Evolutionary conservation across 805 yeast genomes (phyloP).

Genomic region (Spathaspora hagerdaliae): DNA sequence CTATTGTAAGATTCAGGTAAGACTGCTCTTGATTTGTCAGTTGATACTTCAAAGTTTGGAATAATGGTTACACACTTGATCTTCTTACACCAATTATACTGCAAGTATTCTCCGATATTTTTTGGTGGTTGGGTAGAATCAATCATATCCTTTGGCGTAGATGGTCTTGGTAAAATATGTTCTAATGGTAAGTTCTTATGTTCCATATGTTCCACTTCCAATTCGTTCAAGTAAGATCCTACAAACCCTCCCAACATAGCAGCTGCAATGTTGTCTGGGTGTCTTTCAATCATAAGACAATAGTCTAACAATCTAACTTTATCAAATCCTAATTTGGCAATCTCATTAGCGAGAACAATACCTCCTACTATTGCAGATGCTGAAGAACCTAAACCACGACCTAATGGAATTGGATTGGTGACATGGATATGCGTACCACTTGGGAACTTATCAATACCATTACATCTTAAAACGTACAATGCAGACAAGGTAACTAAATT

Average conservation of each 20-base stretch:
- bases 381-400: conserved; percentile 95
- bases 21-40: conserved; percentile 88
- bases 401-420: conserved; percentile 88
- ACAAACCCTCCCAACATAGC: conserved; percentile 99
- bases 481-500: conserved; percentile 93
- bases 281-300: conserved; percentile 95
- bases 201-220: conserved; percentile 65
- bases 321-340: conserved; percentile 68
- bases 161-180: conserved; percentile 72
- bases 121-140: conserved; percentile 58
- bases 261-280: conserved; percentile 97
- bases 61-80: conserved; percentile 88
- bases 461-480: conserved; percentile 82
- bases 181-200: conserved; percentile 81
- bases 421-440: conserved; percentile 77
- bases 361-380: conserved; percentile 99
- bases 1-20: conserved; percentile 77
- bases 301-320: conserved; percentile 87
- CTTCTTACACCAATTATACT: conserved; percentile 76
- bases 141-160: conserved; percentile 54
- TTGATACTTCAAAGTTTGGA: conserved; percentile 91
- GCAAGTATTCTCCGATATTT: conserved; percentile 83
- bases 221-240: conserved; percentile 86
- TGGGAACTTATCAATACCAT: conserved; percentile 74
- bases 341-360: conserved; percentile 80